Evolutionary conservation across 176 grass and related monocot genomes (phyloP), one percentile per base, ranked within the genome.

Genomic region (Zea luxurians): DNA sequence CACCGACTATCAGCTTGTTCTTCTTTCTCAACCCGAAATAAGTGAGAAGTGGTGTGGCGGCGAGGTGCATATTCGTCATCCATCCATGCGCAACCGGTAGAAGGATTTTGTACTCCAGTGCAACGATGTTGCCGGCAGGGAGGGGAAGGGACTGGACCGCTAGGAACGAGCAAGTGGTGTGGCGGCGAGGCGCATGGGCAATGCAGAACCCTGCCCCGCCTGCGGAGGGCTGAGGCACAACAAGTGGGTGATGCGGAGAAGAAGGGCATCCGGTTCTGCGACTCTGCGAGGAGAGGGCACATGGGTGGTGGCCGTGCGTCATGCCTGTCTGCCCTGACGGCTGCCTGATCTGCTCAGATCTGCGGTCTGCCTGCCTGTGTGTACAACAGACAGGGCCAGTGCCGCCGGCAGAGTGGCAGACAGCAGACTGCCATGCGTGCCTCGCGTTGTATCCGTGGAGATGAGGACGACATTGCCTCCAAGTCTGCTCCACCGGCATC

Each of bases 31-130:
- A n/a, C n/a, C n/a, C n/a, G n/a, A n/a, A n/a, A n/a, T n/a, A n/a
- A n/a, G n/a, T n/a, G n/a, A n/a, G n/a, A n/a, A n/a, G n/a, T n/a
- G n/a, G n/a, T n/a, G n/a, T n/a, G n/a, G n/a, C n/a, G n/a, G n/a
- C n/a, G n/a, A n/a, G n/a, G n/a, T n/a, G n/a, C 48, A 75, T 37
- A 86, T 86, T 81, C 84, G 78, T 69, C 45, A 80, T 68, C 77
- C 70, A 53, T 53, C 15, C 50, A 52, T 1, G 9, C 48, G 2
- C 2, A n/a, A 38, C 61, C 48, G 70, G 10, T 70, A 1, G 7
- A 35, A 13, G 11, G 65, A 73, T 78, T 48, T 54, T 72, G 66
- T 60, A 42, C 66, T 65, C 66, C 46, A 41, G 17, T 37, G 5
- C 67, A 64, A 35, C 67, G 15, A 36, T 72, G 11, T 13, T 45